Evolutionary conservation across 768 basidiomycete genomes (phyloP).

Genomic region (Xerocomus spinulosus): DNA sequence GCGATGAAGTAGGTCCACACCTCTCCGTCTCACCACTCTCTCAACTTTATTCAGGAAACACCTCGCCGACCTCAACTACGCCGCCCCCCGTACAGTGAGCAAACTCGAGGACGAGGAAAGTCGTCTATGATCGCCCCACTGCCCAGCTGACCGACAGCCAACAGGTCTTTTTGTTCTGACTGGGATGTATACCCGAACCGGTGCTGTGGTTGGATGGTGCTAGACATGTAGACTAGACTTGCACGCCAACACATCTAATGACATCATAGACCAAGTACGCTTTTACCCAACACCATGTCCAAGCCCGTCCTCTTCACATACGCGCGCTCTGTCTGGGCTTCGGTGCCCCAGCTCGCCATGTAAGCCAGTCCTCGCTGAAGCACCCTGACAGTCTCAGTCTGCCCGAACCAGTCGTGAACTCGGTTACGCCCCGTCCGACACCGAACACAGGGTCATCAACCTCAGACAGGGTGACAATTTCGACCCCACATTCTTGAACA

Average conservation of each 20-base stretch:
- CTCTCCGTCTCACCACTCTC: background rate
- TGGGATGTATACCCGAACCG: background rate
- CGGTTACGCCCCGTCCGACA: constrained; percentile 33
- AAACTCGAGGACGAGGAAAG: constrained; percentile 85
- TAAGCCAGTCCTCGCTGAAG: constrained; percentile 13
- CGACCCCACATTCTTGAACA: constrained; percentile 39
- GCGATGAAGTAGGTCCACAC: constrained; percentile 68
- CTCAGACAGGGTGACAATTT: constrained; percentile 48
- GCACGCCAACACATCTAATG: background rate
- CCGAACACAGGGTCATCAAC: constrained; percentile 37
- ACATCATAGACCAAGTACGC: background rate
- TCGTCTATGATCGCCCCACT: background rate
- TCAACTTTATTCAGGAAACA: constrained; percentile 59
- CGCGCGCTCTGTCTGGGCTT: constrained; percentile 37
- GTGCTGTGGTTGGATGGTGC: background rate
- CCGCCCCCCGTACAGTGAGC: constrained; percentile 83
- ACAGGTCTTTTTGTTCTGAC: constrained; percentile 42
- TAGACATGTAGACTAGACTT: constrained; percentile 3
- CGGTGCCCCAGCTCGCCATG: constrained; percentile 40
- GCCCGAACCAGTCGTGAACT: constrained; percentile 37
- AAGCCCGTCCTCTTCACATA: constrained; percentile 36
- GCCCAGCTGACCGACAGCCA: constrained; percentile 11
- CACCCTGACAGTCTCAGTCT: background rate
- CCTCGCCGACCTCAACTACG: constrained; percentile 82
- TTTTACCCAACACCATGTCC: constrained; percentile 1